Percentiles rank a stretch among this genome's conserved stretches.
These are phyloP conservation scores for Raphanus hybrid DNA, from an alignment of 441 rosid species.

Conservation along the genomic window DNA sequence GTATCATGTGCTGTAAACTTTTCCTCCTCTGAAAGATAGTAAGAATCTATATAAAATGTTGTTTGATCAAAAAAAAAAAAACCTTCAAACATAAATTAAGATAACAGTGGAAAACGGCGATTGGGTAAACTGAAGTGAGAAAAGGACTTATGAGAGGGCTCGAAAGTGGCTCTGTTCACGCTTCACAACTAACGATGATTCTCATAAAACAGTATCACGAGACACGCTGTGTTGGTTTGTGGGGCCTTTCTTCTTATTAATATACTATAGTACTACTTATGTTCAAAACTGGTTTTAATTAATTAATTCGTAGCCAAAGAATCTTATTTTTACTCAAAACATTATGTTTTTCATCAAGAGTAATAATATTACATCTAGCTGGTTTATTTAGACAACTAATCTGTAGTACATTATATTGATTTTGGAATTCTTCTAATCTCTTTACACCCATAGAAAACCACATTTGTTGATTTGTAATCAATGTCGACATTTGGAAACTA, in stretches of 20 bases:
- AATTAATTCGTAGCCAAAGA: background rate
- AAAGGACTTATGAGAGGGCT: slow-evolving; percentile 15
- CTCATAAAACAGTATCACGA: slow-evolving; percentile 15
- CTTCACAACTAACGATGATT: slow-evolving; percentile 25
- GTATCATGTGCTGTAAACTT: too few species aligned
- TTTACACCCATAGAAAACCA: background rate
- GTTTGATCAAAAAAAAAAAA: too few species aligned
- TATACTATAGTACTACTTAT: background rate
- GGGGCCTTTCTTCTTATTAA: background rate
- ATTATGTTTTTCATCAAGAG: background rate
- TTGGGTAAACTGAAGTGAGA: slow-evolving; percentile 15
- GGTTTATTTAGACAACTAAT: background rate
- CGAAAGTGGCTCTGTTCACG: slow-evolving; percentile 33
- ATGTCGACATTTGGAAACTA: background rate
- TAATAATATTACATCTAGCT: background rate
- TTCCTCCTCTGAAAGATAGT: too few species aligned
- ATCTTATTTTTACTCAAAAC: background rate
- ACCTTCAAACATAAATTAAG: background rate
- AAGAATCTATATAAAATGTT: too few species aligned
- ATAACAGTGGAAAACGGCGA: background rate
- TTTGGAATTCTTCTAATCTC: too few species aligned
- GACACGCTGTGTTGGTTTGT: slow-evolving; percentile 26
- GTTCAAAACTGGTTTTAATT: background rate
- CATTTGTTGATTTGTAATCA: background rate
- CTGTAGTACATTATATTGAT: background rate